phyloP scores from a whole-genome alignment of 2,329 filamentous ascomycete species.

The Hirsutella minnesotensis region DNA sequence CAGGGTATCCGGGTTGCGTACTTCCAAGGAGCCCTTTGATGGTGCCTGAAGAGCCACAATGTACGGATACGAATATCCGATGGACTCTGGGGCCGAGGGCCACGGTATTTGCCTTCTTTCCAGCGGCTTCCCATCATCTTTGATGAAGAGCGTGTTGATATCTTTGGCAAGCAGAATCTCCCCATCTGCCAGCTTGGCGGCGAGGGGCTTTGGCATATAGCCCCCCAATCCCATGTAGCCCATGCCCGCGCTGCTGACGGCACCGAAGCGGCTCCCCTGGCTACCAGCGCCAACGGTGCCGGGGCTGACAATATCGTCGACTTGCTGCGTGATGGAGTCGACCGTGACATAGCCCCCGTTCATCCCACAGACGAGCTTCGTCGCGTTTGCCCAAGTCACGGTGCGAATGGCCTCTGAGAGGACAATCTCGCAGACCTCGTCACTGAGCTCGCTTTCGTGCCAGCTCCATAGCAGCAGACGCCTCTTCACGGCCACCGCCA shows the following conservation, averaged over 20 bases:
- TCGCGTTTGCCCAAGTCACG: conserved; percentile 82
- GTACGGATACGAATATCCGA: conserved; percentile 96
- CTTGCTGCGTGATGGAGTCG: conserved; percentile 61
- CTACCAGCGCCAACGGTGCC: conserved; percentile 53
- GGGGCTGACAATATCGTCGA: conserved; percentile 69
- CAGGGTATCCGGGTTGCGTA: conserved; percentile 84
- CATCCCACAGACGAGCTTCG: conserved; percentile 79
- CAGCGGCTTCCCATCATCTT: conserved; percentile 67
- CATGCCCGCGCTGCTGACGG: conserved; percentile 77
- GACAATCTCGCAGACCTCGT: conserved; percentile 63
- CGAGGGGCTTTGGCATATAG: conserved; percentile 82
- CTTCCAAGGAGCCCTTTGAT: conserved; percentile 74
- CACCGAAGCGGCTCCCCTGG: conserved; percentile 66
- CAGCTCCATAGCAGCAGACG: conserved; percentile 86
- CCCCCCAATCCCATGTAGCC: conserved; percentile 92
- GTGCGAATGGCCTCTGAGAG: conserved; percentile 77
- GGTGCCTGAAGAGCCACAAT: conserved; percentile 77
- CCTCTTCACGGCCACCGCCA: conserved; percentile 89
- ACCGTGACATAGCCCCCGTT: conserved; percentile 85
- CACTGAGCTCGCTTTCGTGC: conserved; percentile 81
- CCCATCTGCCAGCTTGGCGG: conserved; percentile 68
- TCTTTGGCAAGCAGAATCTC: conserved; percentile 94
- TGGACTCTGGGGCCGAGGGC: conserved; percentile 74
- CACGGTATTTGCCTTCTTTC: conserved; percentile 87
- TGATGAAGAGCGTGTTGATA: conserved; percentile 87